phyloP scores from a whole-genome alignment of 2,329 filamentous ascomycete species.

The Pseudocercospora musae region DNA sequence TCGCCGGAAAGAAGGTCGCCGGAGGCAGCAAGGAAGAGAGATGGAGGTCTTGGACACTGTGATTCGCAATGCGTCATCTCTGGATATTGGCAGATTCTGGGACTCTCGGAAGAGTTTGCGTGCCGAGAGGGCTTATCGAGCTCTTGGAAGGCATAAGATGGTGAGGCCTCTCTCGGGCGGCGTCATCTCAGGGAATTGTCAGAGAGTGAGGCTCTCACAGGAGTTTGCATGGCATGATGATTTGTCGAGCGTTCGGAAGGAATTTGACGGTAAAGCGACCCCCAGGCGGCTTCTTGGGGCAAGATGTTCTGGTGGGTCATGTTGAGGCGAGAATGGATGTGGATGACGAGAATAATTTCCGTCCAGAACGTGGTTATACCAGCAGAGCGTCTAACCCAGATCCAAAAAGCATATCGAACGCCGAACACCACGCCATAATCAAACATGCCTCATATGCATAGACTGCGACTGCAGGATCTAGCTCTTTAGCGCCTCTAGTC shows the following conservation, averaged over 20 bases:
- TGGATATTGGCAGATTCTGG: neutral
- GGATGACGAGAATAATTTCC: neutral
- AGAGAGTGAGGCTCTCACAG: too few species aligned
- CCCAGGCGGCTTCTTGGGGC: too few species aligned
- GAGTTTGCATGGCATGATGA: too few species aligned
- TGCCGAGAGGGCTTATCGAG: neutral
- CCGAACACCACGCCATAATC: neutral
- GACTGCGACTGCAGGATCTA: slow-evolving; percentile 37
- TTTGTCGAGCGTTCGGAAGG: too few species aligned
- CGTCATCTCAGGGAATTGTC: too few species aligned
- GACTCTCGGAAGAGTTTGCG: neutral
- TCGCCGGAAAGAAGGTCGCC: neutral
- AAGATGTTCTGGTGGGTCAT: too few species aligned
- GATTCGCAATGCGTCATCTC: neutral
- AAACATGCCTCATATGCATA: neutral
- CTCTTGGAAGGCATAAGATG: neutral
- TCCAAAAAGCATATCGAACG: neutral
- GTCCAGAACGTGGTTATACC: neutral
- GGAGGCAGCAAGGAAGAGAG: neutral
- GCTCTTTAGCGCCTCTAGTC: slow-evolving; percentile 87
- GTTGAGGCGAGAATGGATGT: too few species aligned
- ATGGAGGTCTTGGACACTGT: neutral
- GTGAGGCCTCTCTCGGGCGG: too few species aligned
- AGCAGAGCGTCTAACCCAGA: neutral
- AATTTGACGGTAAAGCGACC: too few species aligned